Evolutionary conservation across 2,329 filamentous ascomycete genomes (phyloP).

Genomic region (Scorias spongiosa): DNA sequence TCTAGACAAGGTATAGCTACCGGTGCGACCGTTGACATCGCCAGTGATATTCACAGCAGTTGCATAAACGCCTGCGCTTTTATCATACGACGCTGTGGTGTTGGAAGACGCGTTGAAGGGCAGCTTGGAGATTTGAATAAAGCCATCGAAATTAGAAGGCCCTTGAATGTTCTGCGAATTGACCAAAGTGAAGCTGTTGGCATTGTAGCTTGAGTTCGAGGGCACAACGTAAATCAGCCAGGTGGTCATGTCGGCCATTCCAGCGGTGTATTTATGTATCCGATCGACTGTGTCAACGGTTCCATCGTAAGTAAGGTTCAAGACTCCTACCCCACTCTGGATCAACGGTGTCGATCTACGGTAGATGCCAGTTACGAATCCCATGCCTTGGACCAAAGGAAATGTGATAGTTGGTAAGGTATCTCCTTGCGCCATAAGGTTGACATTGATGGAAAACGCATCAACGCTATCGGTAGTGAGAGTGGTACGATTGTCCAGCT

Average conservation of each 20-base stretch:
- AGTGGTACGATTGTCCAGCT: conserved; percentile 48
- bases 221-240: conserved; percentile 72
- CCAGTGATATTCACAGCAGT: conserved; percentile 50
- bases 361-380: conserved; percentile 68
- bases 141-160: conserved; percentile 54
- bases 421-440: conserved; percentile 38
- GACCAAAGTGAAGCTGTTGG: conserved; percentile 45
- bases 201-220: conserved; percentile 39
- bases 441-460: conserved; percentile 50
- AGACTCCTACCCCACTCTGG: conserved; percentile 61
- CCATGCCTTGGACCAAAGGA: conserved; percentile 79
- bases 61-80: conserved; percentile 60
- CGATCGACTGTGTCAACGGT: conserved; percentile 39
- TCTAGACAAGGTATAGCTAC: conserved; percentile 61
- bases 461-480: conserved; percentile 38
- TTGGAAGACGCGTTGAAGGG: conserved; percentile 30
- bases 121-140: conserved; percentile 71
- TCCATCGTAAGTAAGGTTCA: conserved; percentile 40
- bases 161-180: conserved; percentile 53
- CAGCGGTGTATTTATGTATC: conserved; percentile 61
- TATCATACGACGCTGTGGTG: conserved; percentile 58
- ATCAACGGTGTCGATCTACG: conserved; percentile 54
- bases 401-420: conserved; percentile 52
- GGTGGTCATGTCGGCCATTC: conserved; percentile 50
- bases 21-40: conserved; percentile 40